Conservation (phyloP, 148 eudicot genomes). For the Polygonum maritimum region DNA sequence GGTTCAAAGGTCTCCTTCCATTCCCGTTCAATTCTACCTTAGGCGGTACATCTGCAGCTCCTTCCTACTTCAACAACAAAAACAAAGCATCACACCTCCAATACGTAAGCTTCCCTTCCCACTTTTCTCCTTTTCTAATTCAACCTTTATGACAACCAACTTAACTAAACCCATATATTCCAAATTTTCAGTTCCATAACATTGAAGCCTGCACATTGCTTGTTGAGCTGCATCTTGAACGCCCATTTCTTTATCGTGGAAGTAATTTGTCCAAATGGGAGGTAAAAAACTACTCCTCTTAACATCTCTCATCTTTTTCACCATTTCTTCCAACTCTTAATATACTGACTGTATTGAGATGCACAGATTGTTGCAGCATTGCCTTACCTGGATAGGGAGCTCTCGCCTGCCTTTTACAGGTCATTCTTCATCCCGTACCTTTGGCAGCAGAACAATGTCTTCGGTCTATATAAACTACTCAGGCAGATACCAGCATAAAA, state of each 20-base stretch:
- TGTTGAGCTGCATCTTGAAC: slow-evolving; percentile 81
- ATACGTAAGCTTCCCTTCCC: slow-evolving; percentile 48
- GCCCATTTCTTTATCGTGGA: slow-evolving; percentile 70
- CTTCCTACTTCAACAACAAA: slow-evolving; percentile 85
- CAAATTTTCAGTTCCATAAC: slow-evolving; percentile 56
- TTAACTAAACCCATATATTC: slow-evolving; percentile 2
- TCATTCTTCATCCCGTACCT: slow-evolving; percentile 83
- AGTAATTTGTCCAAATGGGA: slow-evolving; percentile 93
- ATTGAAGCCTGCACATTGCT: slow-evolving; percentile 78
- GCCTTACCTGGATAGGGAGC: slow-evolving; percentile 78
- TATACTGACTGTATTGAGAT: neutral
- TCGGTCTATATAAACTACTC: slow-evolving; percentile 76
- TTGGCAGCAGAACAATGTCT: slow-evolving; percentile 80
- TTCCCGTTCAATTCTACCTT: slow-evolving; percentile 77
- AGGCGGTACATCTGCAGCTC: slow-evolving; percentile 95
- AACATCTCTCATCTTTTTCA: neutral
- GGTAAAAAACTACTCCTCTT: slow-evolving; percentile 24
- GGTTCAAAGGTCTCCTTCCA: slow-evolving; percentile 95
- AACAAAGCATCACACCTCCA: slow-evolving; percentile 79
- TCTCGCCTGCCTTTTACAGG: slow-evolving; percentile 60
- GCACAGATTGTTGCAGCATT: slow-evolving; percentile 70
- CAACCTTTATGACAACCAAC: neutral
- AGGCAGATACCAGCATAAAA: slow-evolving; percentile 36
- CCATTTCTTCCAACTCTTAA: neutral
- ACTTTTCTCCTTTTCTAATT: neutral